Percentiles rank a stretch among this genome's conserved stretches.
phyloP scores from a whole-genome alignment of 805 yeast genomes.

The Candida nemodendra region DNA sequence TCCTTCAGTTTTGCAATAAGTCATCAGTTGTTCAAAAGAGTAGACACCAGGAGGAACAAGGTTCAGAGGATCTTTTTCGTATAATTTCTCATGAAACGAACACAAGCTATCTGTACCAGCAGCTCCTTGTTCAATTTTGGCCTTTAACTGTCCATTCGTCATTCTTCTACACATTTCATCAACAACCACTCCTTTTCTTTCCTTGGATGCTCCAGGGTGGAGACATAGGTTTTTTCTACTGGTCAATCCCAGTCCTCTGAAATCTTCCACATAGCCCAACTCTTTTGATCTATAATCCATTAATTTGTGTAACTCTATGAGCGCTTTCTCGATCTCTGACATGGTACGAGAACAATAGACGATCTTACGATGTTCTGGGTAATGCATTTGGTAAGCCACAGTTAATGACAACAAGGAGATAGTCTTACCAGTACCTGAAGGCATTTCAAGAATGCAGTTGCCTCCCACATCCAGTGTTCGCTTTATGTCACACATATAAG shows the following conservation, averaged over 20 bases:
- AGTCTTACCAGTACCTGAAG: slow-evolving; percentile 99
- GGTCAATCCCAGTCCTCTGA: slow-evolving; percentile 90
- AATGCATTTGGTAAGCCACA: slow-evolving; percentile 89
- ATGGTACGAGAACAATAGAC: slow-evolving; percentile 98
- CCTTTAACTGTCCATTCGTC: slow-evolving; percentile 86
- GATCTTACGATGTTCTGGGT: slow-evolving; percentile 91
- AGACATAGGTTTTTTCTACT: slow-evolving; percentile 92
- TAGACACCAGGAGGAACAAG: slow-evolving; percentile 91
- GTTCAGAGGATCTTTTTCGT: slow-evolving; percentile 84
- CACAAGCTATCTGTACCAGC: slow-evolving; percentile 64
- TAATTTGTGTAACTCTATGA: slow-evolving; percentile 82
- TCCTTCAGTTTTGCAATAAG: slow-evolving; percentile 72
- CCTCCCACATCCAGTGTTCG: slow-evolving; percentile 95
- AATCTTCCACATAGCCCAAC: slow-evolving; percentile 84
- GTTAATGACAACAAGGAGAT: slow-evolving; percentile 87
- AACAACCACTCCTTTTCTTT: slow-evolving; percentile 85
- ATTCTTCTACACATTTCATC: slow-evolving; percentile 95
- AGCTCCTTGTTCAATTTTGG: slow-evolving; percentile 58
- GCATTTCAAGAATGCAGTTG: slow-evolving; percentile 96
- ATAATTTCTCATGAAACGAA: slow-evolving; percentile 85
- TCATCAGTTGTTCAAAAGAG: slow-evolving; percentile 81
- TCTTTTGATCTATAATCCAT: slow-evolving; percentile 86
- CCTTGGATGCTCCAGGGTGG: slow-evolving; percentile 84
- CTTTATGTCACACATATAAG: slow-evolving; percentile 95
- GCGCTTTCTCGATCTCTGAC: slow-evolving; percentile 98